Evolutionary conservation across 805 yeast species (phyloP).

Genomic region (Yarrowia divulgata): DNA sequence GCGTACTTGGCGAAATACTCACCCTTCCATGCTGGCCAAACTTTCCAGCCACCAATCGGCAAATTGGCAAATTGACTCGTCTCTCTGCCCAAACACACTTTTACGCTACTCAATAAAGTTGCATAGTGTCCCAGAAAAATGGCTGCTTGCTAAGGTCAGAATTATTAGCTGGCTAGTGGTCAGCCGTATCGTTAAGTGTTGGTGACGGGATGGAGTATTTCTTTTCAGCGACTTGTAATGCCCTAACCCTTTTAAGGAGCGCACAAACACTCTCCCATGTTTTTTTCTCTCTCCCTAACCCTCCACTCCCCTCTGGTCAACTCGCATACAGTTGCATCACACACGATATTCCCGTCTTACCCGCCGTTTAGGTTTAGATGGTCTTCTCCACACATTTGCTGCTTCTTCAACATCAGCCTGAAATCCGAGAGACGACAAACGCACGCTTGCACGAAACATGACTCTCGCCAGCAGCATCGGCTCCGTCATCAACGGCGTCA

Average conservation of each 20-base stretch:
- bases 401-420: background rate
- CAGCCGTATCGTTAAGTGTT: conserved; percentile 1
- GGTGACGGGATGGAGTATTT: too few relatives aligned
- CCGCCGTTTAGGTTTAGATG: conserved; percentile 32
- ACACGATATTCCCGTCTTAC: conserved; percentile 24
- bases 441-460: background rate
- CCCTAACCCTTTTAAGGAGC: too few relatives aligned
- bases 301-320: background rate
- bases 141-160: conserved; percentile 16
- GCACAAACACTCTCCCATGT: too few relatives aligned
- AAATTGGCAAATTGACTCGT: too few relatives aligned
- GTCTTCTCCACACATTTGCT: conserved; percentile 39
- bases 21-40: too few relatives aligned
- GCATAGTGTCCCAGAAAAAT: conserved; percentile 20
- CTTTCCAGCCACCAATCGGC: too few relatives aligned
- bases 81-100: too few relatives aligned
- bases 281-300: background rate
- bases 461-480: conserved; percentile 38
- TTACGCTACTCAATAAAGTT: conserved; percentile 8
- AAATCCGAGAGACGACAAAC: background rate
- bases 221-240: too few relatives aligned
- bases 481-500: conserved; percentile 39
- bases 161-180: background rate
- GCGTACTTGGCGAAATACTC: too few relatives aligned
- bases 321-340: conserved; percentile 25